Percentiles rank a stretch among this genome's conserved stretches.
Conservation (phyloP, 2,329 filamentous ascomycete species). For the Trichoderma cornu-damae region DNA sequence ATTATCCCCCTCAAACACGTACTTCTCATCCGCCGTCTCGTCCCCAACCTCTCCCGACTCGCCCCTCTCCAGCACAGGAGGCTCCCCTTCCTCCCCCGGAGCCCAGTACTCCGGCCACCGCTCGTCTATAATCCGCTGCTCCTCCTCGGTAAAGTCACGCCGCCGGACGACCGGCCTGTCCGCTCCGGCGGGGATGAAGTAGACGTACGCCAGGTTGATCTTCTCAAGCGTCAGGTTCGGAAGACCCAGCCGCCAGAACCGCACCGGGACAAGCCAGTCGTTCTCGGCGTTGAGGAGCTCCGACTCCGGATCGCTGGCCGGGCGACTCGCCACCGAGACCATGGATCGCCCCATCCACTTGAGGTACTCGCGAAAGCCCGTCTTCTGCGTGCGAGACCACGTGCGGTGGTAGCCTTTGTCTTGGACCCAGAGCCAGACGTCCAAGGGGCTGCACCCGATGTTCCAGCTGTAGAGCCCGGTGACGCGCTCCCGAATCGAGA, state of each 20-base stretch:
- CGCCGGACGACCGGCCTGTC: constrained; percentile 3
- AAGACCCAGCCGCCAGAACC: neutral
- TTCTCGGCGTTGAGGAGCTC: neutral
- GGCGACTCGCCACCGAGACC: neutral
- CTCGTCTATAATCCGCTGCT: neutral
- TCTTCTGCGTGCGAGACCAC: neutral
- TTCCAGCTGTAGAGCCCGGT: constrained; percentile 3
- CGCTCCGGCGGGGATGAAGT: neutral
- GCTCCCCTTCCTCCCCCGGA: neutral
- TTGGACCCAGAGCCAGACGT: constrained; percentile 13
- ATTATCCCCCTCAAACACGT: neutral
- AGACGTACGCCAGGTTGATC: neutral
- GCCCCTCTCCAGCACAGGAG: neutral
- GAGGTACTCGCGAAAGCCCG: neutral
- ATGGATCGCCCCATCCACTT: neutral
- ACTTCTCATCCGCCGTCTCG: neutral
- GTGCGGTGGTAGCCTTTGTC: constrained; percentile 2
- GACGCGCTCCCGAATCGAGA: neutral
- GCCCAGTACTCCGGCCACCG: constrained; percentile 10
- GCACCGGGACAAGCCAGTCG: neutral
- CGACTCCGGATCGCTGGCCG: no score
- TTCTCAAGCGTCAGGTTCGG: neutral
- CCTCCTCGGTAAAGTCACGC: neutral
- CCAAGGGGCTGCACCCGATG: neutral
- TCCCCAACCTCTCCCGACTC: neutral